Percentiles rank a stretch among this genome's conserved stretches.
Conservation (phyloP, 2,329 filamentous ascomycete species). For the Cordyceps fumosorosea region DNA sequence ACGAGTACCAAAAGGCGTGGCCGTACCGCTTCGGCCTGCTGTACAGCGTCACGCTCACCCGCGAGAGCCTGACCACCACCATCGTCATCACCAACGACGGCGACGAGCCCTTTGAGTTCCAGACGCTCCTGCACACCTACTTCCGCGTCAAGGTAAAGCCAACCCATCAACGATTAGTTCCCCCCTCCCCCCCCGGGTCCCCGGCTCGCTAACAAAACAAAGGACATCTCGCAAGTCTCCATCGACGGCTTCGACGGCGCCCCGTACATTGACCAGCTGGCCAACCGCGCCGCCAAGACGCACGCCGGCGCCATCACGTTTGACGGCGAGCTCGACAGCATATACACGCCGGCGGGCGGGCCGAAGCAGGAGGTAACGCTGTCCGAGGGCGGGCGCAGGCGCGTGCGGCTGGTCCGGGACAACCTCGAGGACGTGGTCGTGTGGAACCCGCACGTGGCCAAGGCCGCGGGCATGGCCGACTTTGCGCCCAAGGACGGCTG, state of each 20-base stretch:
- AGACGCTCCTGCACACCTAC: slow-evolving; percentile 88
- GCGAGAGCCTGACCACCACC: slow-evolving; percentile 68
- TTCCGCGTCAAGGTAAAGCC: slow-evolving; percentile 65
- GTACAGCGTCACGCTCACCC: slow-evolving; percentile 83
- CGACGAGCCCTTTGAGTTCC: slow-evolving; percentile 76
- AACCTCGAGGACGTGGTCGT: slow-evolving; percentile 84
- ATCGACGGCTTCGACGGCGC: slow-evolving; percentile 72
- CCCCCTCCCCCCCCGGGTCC: not conserved
- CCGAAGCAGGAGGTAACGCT: slow-evolving; percentile 55
- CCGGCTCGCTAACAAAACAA: no score
- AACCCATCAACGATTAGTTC: not conserved
- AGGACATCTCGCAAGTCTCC: slow-evolving; percentile 73
- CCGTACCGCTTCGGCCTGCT: slow-evolving; percentile 81
- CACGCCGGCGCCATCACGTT: slow-evolving; percentile 61
- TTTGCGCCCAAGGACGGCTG: slow-evolving; percentile 86
- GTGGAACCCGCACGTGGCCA: slow-evolving; percentile 95
- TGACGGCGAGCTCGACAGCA: slow-evolving; percentile 74
- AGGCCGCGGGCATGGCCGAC: slow-evolving; percentile 74
- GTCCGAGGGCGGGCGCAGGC: slow-evolving; percentile 54
- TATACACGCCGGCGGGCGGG: slow-evolving; percentile 68
- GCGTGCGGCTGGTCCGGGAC: slow-evolving; percentile 72
- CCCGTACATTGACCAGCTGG: slow-evolving; percentile 78
- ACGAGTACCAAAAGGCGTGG: slow-evolving; percentile 67
- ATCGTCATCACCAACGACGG: slow-evolving; percentile 88
- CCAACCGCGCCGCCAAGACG: slow-evolving; percentile 57